phyloP scores from a whole-genome alignment of 768 basidiomycete genomes.

The Rhodotorula graminis region DNA sequence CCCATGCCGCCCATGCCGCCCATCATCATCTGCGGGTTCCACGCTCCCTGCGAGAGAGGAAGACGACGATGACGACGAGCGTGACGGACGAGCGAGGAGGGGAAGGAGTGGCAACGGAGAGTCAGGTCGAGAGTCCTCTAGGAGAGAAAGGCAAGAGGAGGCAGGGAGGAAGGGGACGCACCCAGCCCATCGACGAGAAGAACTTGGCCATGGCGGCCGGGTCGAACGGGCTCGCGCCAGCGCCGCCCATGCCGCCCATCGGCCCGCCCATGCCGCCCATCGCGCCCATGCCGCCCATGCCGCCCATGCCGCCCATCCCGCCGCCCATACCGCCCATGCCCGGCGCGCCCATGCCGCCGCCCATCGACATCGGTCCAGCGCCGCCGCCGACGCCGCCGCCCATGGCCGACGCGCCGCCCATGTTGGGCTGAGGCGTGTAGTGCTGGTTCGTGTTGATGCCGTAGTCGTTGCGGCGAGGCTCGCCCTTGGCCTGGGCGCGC shows the following conservation, averaged over 20 bases:
- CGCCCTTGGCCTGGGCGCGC: slow-evolving; percentile 57
- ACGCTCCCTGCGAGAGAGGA: slow-evolving; percentile 39
- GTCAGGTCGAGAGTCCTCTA: background rate
- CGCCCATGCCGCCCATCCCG: slow-evolving; percentile 6
- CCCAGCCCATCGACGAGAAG: slow-evolving; percentile 78
- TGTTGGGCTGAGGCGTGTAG: slow-evolving; percentile 32
- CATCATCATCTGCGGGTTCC: slow-evolving; percentile 47
- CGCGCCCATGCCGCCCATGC: slow-evolving; percentile 7
- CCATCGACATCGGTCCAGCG: background rate
- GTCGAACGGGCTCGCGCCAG: slow-evolving; percentile 61
- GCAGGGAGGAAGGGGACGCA: background rate
- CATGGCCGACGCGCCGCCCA: slow-evolving; percentile 17
- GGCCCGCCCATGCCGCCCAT: slow-evolving; percentile 43
- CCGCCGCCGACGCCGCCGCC: slow-evolving; percentile 16
- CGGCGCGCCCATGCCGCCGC: background rate
- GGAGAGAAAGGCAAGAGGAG: too few species aligned
- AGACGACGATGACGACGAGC: slow-evolving; percentile 13
- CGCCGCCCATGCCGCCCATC: slow-evolving; percentile 31
- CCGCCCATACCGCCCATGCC: background rate
- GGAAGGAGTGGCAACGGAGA: background rate
- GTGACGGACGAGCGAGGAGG: too few species aligned
- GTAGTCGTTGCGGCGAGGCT: slow-evolving; percentile 50
- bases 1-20: slow-evolving; percentile 34
- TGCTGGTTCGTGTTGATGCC: slow-evolving; percentile 28
- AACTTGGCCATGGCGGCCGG: slow-evolving; percentile 85